Evolutionary conservation across 2,329 filamentous ascomycete species (phyloP).

Genomic region (Hypoxylon sp.): DNA sequence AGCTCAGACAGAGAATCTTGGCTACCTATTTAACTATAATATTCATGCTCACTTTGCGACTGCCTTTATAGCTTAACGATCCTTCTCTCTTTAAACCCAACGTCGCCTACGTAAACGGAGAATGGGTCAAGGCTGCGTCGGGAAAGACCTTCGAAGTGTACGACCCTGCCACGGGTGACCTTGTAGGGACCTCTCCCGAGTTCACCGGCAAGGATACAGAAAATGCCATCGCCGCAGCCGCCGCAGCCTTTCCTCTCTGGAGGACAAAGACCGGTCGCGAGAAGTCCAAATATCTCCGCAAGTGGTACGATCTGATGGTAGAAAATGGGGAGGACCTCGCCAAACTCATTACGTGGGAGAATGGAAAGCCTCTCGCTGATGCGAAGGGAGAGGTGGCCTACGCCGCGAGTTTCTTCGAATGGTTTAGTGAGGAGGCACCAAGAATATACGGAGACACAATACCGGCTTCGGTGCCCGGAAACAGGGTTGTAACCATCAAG

Average conservation of each 20-base stretch:
- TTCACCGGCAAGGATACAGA: slow-evolving; percentile 83
- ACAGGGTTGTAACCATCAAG: slow-evolving; percentile 82
- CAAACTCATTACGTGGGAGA: slow-evolving; percentile 88
- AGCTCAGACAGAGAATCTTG: background rate
- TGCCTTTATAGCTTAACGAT: slow-evolving; percentile 74
- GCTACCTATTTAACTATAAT: background rate
- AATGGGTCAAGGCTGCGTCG: slow-evolving; percentile 88
- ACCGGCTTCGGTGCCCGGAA: slow-evolving; percentile 75
- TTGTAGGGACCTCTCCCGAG: slow-evolving; percentile 88
- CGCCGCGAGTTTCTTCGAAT: slow-evolving; percentile 81
- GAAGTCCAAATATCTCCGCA: slow-evolving; percentile 78
- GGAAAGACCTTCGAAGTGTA: slow-evolving; percentile 92
- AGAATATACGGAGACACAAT: slow-evolving; percentile 81
- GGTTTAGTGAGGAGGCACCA: slow-evolving; percentile 85
- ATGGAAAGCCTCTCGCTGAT: slow-evolving; percentile 85
- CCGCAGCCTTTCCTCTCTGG: slow-evolving; percentile 79
- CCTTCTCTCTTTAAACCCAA: slow-evolving; percentile 86
- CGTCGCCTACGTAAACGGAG: slow-evolving; percentile 87
- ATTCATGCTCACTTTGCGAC: slow-evolving; percentile 22
- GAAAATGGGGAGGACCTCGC: slow-evolving; percentile 85
- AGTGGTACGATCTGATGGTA: slow-evolving; percentile 85
- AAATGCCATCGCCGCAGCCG: slow-evolving; percentile 85
- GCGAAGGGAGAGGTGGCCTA: slow-evolving; percentile 79
- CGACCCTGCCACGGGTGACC: slow-evolving; percentile 84
- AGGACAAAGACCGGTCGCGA: slow-evolving; percentile 79